phyloP scores from a whole-genome alignment of 495 filamentous ascomycete genomes.

The Pyrenula massariospora region DNA sequence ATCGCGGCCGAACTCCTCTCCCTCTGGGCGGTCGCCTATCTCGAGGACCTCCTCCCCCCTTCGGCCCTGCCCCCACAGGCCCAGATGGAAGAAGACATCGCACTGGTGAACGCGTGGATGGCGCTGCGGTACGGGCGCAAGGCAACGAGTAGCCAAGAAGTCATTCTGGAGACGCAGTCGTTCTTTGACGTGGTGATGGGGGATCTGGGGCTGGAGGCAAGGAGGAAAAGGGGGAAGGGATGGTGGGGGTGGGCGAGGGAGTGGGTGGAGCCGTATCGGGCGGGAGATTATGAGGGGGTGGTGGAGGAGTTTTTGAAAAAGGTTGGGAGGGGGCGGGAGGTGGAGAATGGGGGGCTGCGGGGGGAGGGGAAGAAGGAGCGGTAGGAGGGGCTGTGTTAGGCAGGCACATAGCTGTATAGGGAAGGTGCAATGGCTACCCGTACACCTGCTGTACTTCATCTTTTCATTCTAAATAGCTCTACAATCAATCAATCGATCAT shows the following conservation, averaged over 20 bases:
- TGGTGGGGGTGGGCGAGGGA: not conserved
- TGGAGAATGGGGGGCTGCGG: no score
- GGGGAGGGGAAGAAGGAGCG: not conserved
- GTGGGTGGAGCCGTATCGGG: not conserved
- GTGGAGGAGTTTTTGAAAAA: not conserved
- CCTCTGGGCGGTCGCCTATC: not conserved
- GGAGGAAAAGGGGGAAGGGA: not conserved
- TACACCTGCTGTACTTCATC: no score
- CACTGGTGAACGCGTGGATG: not conserved
- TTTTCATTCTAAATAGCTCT: no score
- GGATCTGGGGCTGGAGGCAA: not conserved
- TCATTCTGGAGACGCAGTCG: not conserved
- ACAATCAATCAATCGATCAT: no score
- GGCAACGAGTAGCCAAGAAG: not conserved
- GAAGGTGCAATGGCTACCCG: no score
- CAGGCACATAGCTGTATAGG: no score
- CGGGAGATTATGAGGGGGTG: not conserved
- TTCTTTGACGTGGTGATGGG: not conserved
- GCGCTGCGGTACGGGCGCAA: not conserved
- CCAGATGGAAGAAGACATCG: not conserved
- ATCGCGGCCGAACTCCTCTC: not conserved
- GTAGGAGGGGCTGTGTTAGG: no score
- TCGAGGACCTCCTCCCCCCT: not conserved
- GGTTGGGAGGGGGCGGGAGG: no score
- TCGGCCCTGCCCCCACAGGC: not conserved